phyloP scores from a whole-genome alignment of 78 protist species.

The Dictyostelium firmibasis region DNA sequence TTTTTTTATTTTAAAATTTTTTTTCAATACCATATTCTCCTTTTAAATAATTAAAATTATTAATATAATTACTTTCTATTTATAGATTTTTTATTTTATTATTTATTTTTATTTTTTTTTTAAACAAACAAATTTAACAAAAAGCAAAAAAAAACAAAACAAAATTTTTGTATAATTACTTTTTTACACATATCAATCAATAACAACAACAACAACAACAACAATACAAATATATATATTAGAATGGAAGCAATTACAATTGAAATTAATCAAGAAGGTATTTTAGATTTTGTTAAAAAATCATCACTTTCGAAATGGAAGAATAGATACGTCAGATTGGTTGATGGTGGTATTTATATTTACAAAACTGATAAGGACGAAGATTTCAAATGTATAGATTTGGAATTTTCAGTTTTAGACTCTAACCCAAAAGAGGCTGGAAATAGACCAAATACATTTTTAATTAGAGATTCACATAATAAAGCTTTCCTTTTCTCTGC shows the following conservation, averaged over 20 bases:
- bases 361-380: conserved; percentile 50
- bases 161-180: neutral
- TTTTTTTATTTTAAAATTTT: too few species aligned
- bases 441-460: conserved; percentile 49
- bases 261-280: conserved; percentile 34
- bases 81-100: neutral
- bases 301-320: conserved; percentile 39
- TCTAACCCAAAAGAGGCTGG: neutral
- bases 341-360: conserved; percentile 64
- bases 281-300: conserved; percentile 52
- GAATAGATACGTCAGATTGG: conserved; percentile 38
- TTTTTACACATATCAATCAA: too few species aligned
- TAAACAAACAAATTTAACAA: too few species aligned
- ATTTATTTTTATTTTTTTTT: too few species aligned
- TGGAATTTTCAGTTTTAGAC: conserved; percentile 41
- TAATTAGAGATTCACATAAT: conserved; percentile 16
- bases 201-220: neutral
- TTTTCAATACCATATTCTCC: neutral
- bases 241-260: conserved; percentile 59
- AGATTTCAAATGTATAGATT: conserved; percentile 40
- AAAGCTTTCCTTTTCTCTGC: conserved; percentile 41
- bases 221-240: neutral
- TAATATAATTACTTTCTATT: neutral
- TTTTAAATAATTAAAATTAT: too few species aligned
- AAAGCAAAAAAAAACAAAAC: too few species aligned